These are phyloP conservation scores for Leptographium radiaticola DNA, from an alignment of 2,329 filamentous ascomycete species.

Conservation along the genomic window DNA sequence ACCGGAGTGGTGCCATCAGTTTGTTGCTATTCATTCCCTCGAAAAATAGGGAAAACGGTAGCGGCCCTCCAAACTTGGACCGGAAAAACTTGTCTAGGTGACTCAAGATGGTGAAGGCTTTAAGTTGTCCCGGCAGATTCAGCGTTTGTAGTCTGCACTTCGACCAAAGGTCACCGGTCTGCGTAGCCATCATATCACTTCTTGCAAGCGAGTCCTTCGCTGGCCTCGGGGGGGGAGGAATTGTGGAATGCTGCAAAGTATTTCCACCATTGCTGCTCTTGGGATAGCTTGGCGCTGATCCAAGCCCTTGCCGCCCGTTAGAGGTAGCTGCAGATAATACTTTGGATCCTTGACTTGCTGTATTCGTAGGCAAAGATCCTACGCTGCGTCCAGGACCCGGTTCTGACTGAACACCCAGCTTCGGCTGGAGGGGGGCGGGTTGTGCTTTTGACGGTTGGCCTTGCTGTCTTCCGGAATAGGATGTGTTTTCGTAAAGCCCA, in stretches of 20 bases:
- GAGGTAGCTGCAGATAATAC: too few relatives aligned
- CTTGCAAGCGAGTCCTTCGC: too few relatives aligned
- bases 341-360: too few relatives aligned
- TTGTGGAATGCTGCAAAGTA: too few relatives aligned
- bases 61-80: constrained; percentile 41
- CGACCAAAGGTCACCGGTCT: constrained; percentile 48
- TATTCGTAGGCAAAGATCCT: too few relatives aligned
- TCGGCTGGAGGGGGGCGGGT: neutral
- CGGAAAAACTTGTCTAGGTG: constrained; percentile 47
- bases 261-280: too few relatives aligned
- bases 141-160: constrained; percentile 43
- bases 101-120: constrained; percentile 50
- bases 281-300: too few relatives aligned
- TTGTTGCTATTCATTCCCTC: constrained; percentile 43
- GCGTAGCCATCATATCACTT: constrained; percentile 37
- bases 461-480: neutral
- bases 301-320: too few relatives aligned
- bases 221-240: too few relatives aligned
- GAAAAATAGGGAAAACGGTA: constrained; percentile 44
- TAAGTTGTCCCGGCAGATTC: constrained; percentile 43
- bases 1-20: constrained; percentile 42
- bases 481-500: neutral
- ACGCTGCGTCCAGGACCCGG: too few relatives aligned
- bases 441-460: neutral
- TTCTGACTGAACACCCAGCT: too few relatives aligned